These are phyloP conservation scores for Datura wrightii DNA, from an alignment of 257 asterid genomes.

Conservation along the genomic window DNA sequence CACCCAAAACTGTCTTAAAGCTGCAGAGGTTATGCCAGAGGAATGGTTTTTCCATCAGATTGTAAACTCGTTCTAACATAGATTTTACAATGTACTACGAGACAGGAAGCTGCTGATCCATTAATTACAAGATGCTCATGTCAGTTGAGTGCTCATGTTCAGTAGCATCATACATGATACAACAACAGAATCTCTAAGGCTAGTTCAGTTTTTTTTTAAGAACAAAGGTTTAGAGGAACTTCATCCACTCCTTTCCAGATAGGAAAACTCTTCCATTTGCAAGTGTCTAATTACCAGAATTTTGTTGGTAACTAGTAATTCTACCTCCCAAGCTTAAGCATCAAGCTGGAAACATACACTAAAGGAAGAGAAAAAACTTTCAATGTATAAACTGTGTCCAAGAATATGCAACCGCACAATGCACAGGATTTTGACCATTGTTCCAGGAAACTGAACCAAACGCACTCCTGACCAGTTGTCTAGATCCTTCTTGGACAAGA, in stretches of 20 bases:
- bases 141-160: not conserved
- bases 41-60: not conserved
- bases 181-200: not conserved
- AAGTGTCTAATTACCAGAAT: constrained; percentile 12
- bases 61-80: not conserved
- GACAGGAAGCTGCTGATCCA: constrained; percentile 4
- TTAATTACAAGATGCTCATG: not conserved
- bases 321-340: not conserved
- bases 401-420: not conserved
- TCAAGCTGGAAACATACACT: not conserved
- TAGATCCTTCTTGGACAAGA: not conserved
- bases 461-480: not conserved
- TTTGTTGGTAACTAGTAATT: not conserved
- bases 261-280: constrained; percentile 7
- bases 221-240: not conserved
- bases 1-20: constrained; percentile 5
- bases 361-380: not conserved
- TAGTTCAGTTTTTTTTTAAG: not conserved
- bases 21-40: not conserved
- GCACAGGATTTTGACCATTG: not conserved
- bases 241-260: not conserved
- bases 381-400: not conserved
- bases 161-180: not conserved
- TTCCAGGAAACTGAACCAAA: not conserved
- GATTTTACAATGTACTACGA: not conserved